A percentile compares a stretch with the other conserved stretches of the same genome.
phyloP scores from a whole-genome alignment of 768 basidiomycete genomes.

The Boletellus ananas region DNA sequence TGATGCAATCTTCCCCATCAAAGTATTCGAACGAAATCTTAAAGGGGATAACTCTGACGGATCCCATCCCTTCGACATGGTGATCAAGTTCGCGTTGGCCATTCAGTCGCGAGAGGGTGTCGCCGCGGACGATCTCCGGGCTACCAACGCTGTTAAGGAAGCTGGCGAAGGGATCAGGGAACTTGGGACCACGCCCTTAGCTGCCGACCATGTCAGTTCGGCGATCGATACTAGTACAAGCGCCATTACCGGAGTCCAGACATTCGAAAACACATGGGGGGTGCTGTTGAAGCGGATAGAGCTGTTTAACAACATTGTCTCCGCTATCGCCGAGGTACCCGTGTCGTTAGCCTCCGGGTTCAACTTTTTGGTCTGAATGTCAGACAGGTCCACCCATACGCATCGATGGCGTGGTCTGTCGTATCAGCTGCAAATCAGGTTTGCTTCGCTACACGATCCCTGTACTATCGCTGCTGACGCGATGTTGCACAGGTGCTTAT shows the following conservation, averaged over 20 bases:
- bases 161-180: background rate
- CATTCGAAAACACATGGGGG: background rate
- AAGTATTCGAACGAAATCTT: background rate
- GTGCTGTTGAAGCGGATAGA: background rate
- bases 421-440: too few species aligned
- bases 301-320: background rate
- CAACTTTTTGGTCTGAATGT: too few species aligned
- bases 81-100: background rate
- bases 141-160: background rate
- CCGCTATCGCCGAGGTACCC: background rate
- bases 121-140: background rate
- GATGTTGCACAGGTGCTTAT: too few species aligned
- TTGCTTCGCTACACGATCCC: too few species aligned
- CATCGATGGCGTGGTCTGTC: too few species aligned
- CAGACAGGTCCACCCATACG: too few species aligned
- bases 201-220: background rate
- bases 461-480: too few species aligned
- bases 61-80: background rate
- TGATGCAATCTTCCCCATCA: background rate
- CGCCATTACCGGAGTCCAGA: background rate
- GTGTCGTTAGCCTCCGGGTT: too few species aligned
- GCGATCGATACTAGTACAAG: background rate
- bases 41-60: background rate
- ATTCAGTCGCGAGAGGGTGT: background rate
- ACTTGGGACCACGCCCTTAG: background rate